Conservation (phyloP, 352 stramenopile species). For the Pythium phragmitis region DNA sequence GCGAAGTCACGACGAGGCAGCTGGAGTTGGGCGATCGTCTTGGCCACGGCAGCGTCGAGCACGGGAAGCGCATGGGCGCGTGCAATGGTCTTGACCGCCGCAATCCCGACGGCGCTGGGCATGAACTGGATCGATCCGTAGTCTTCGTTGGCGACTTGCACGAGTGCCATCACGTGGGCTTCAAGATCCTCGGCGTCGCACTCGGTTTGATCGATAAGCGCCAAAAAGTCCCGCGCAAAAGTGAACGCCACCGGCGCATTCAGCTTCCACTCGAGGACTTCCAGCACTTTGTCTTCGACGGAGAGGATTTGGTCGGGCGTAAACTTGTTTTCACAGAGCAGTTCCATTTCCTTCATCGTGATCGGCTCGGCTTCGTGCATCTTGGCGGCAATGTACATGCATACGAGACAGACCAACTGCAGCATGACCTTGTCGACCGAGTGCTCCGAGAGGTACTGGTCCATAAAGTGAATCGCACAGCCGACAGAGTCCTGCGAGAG, state of each 20-base stretch:
- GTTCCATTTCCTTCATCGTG: conserved; percentile 66
- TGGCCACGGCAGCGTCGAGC: conserved; percentile 9
- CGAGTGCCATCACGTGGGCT: conserved; percentile 19
- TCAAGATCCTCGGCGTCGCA: conserved; percentile 18
- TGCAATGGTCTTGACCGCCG: conserved; percentile 21
- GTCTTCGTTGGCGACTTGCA: conserved; percentile 25
- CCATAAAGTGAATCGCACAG: conserved; percentile 65
- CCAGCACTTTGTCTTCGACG: conserved; percentile 55
- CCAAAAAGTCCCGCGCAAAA: conserved; percentile 61
- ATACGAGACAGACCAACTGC: conserved; percentile 74
- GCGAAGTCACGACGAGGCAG: conserved; percentile 11
- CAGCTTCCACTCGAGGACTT: conserved; percentile 60
- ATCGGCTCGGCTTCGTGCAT: conserved; percentile 73
- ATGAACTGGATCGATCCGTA: conserved; percentile 16
- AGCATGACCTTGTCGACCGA: conserved; percentile 74
- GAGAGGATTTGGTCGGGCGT: conserved; percentile 54
- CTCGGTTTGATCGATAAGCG: conserved; percentile 30
- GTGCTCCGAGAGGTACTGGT: conserved; percentile 62
- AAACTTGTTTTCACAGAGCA: conserved; percentile 79
- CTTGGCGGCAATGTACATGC: conserved; percentile 72
- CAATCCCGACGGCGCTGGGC: conserved; percentile 15
- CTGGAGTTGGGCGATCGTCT: conserved; percentile 17
- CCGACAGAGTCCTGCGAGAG: conserved; percentile 62
- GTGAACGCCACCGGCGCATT: conserved; percentile 64
- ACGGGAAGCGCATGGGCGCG: conserved; percentile 10